Base-by-base conservation (phyloP, 2,329 filamentous ascomycete species). In the Bipolaris zeicola region DNA sequence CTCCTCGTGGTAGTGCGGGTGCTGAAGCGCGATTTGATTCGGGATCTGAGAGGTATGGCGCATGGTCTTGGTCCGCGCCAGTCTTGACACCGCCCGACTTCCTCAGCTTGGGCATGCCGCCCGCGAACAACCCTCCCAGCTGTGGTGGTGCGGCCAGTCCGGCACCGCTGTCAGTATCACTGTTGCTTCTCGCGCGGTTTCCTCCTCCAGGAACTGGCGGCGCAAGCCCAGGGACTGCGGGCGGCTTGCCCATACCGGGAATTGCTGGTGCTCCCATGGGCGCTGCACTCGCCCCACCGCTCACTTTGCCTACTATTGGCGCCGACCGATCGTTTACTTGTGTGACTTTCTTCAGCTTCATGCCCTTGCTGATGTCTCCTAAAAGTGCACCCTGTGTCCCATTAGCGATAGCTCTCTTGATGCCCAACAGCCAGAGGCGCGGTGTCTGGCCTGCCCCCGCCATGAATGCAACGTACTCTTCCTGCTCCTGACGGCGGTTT, bases 281-380 rank as follows among this genome's bases (percentile, higher is more conserved):
- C 51, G 85, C 81, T 57, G 84, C 87, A 31, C 82, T 83, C 11
- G 84, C 83, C 31, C 81, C 81, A 48, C 83, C 80, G 50, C 82
- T 81, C 48, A 81, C 69, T 52, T 84, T 86, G 58, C 77, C 84
- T 54, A 97, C 76, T 48, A 84, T 68, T 0, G 94, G 94, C 6
- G 91, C 91, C 20, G 93, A 97, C 76, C 94, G 88, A 76, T 98
- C 94, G 78, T 98, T 97, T 65, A 93, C 91, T 53, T 92, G 88
- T 31, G 91, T 72, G 52, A 81, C 83, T 77, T 96, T 97, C 78
- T 90, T 96, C 57, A 98, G 82, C 59, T 81, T 80, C 65, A 80
- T 83, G 63, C 94, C 95, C 76, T 96, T 96, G 64, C 82, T 81
- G 67, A 99, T 99, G 76, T 98, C 94, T 70, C 87, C 84, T 42